phyloP scores from a whole-genome alignment of 2,329 filamentous ascomycete genomes.

The Aureobasidium sp. region DNA sequence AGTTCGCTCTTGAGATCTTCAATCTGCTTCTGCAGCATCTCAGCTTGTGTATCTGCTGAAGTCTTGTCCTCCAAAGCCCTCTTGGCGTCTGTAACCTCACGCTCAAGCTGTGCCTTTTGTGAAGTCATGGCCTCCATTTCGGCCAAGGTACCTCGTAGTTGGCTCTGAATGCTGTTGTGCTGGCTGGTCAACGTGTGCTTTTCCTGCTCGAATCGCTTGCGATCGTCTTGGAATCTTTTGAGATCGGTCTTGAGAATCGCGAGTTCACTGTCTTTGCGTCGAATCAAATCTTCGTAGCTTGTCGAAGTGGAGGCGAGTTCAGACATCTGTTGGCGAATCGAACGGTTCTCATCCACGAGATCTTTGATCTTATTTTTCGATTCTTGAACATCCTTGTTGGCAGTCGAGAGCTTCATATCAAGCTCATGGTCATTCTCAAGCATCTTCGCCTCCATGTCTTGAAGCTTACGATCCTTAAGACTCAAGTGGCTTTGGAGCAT shows the following conservation, averaged over 20 bases:
- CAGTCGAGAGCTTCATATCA: constrained; percentile 70
- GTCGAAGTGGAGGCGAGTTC: constrained; percentile 87
- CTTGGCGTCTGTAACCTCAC: constrained; percentile 83
- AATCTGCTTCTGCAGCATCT: constrained; percentile 78
- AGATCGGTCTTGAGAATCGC: constrained; percentile 76
- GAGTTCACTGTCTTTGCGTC: constrained; percentile 90
- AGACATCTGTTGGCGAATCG: constrained; percentile 74
- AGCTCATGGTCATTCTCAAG: constrained; percentile 81
- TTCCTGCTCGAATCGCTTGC: constrained; percentile 68
- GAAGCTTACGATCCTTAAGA: constrained; percentile 80
- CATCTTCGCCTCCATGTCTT: constrained; percentile 77
- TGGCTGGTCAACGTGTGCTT: constrained; percentile 62
- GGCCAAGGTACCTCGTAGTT: constrained; percentile 76
- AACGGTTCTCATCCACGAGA: constrained; percentile 69
- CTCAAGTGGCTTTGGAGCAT: constrained; percentile 85
- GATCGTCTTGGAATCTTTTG: constrained; percentile 74
- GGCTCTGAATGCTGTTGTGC: constrained; percentile 67
- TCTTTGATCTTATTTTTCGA: constrained; percentile 67
- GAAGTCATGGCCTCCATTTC: constrained; percentile 80
- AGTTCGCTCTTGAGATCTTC: constrained; percentile 79
- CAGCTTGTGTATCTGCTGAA: constrained; percentile 82
- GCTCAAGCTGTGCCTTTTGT: constrained; percentile 74
- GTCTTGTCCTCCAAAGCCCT: constrained; percentile 78
- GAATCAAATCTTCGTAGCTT: constrained; percentile 87
- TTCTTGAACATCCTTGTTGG: constrained; percentile 71